Evolutionary conservation across 2,329 filamentous ascomycete species (phyloP), one percentile per base, ranked within the genome.

Genomic region (Aulographum hederae): DNA sequence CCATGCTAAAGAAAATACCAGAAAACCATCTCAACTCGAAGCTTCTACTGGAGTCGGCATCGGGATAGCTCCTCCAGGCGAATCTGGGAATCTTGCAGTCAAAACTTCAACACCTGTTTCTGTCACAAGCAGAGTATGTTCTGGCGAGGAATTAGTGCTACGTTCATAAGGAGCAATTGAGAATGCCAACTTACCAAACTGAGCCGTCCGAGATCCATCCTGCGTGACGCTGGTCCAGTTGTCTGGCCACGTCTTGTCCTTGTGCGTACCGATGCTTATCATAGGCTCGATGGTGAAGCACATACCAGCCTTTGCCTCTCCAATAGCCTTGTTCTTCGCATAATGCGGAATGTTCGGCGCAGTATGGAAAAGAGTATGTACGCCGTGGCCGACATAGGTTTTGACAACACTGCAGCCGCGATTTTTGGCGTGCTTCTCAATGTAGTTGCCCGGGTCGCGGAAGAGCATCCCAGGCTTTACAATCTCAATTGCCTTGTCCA

Each of bases 251-350:
- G 84, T 95, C 52, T 89, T 78, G 49, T 98, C 89, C 39, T 73
- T 73, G 55, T 93, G 80, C 38, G 80, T 85, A 36, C 89, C 89
- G 34, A 94, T 55, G 26, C 82, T 84, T 50, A 98, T 85, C 89
- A 98, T 98, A 12, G 89, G 89, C 59, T 98, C 89, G 38, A 98
- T 98, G 1, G 89, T 98, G 47, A 98, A 98, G 40, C 84, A 93
- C 84, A 95, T 94, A 33, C 89, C 89, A 1, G 81, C 76, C 60
- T 94, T 94, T 37, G 85, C 89, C 44, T 79, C 73, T 30, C 89
- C 89, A 1, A 94, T 78, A 0, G 86, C 82, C 69, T 95, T 98
- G 60, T 95, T 98, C 66, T 93, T 95, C 35, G 77, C 86, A 48
- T 98, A 98, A 55, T 98, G 89, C 4, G 89, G 89, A 32, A 98